These are phyloP conservation scores for Brettanomyces bruxellensis DNA, from an alignment of 805 yeast genomes.

Conservation along the genomic window DNA sequence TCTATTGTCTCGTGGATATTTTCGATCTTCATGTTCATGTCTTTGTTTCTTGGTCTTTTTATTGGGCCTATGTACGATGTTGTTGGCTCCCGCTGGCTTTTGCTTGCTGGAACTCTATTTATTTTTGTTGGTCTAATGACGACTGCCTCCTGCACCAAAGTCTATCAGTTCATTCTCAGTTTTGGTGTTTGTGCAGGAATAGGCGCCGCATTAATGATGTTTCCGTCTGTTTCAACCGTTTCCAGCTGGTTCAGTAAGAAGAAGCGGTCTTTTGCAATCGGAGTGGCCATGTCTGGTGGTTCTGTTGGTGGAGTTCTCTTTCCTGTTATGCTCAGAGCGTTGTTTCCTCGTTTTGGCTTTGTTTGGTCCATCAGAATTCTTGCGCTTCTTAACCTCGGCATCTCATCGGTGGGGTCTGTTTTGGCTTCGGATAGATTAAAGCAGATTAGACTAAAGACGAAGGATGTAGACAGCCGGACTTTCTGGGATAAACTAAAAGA, in stretches of 20 bases:
- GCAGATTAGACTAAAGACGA: constrained; percentile 17
- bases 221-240: constrained; percentile 53
- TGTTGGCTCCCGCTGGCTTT: constrained; percentile 43
- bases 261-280: constrained; percentile 49
- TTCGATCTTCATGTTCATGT: constrained; percentile 44
- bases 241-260: constrained; percentile 52
- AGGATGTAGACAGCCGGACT: constrained; percentile 9
- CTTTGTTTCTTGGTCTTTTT: constrained; percentile 31
- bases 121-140: constrained; percentile 15
- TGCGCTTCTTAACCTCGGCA: constrained; percentile 28
- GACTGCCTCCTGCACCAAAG: constrained; percentile 37
- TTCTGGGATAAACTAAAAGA: constrained; percentile 3
- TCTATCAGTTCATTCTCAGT: constrained; percentile 55
- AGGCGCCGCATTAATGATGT: constrained; percentile 51
- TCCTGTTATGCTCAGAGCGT: constrained; percentile 37
- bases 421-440: constrained; percentile 25
- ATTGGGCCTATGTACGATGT: constrained; percentile 49
- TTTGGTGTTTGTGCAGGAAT: constrained; percentile 50
- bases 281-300: constrained; percentile 39
- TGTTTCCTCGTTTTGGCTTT: constrained; percentile 38
- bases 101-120: constrained; percentile 38
- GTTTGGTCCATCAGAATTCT: constrained; percentile 45
- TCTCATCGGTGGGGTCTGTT: constrained; percentile 32
- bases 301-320: constrained; percentile 43
- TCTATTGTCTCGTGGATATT: constrained; percentile 60